These are phyloP conservation scores for Coriolopsis trogii DNA, from an alignment of 1,284 basidiomycete species.

Conservation along the genomic window DNA sequence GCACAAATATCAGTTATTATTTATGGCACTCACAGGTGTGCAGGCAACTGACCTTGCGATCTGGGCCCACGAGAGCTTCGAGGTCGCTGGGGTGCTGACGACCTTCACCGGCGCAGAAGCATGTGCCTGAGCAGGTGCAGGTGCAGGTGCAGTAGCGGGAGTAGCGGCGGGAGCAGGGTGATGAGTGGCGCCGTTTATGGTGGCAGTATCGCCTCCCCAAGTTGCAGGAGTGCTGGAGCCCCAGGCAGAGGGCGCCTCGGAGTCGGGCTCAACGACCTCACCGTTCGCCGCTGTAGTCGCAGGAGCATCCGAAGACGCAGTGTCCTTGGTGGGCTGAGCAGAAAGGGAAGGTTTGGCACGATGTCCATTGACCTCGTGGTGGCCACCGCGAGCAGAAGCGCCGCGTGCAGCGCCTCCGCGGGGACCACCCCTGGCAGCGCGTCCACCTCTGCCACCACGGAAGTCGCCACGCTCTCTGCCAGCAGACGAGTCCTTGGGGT, in stretches of 20 bases:
- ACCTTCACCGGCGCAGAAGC: slow-evolving; percentile 26
- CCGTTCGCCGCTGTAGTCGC: slow-evolving; percentile 21
- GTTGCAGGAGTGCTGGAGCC: slow-evolving; percentile 38
- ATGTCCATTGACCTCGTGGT: slow-evolving; percentile 57
- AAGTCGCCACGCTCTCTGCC: slow-evolving; percentile 55
- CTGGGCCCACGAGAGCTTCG: slow-evolving; percentile 81
- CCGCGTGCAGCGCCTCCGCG: slow-evolving; percentile 58
- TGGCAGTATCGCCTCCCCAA: slow-evolving; percentile 43
- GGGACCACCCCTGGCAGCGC: slow-evolving; percentile 63
- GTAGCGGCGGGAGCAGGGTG: slow-evolving; percentile 23
- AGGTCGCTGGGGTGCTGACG: slow-evolving; percentile 64
- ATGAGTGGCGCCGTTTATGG: slow-evolving; percentile 36
- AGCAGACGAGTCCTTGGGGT: slow-evolving; percentile 50
- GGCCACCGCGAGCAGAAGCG: slow-evolving; percentile 56
- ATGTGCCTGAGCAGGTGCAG: slow-evolving; percentile 17
- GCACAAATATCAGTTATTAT: too few species aligned
- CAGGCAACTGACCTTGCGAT: too few species aligned
- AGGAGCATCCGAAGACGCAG: slow-evolving; percentile 21
- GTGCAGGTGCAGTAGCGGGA: slow-evolving; percentile 21
- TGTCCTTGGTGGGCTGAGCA: slow-evolving; percentile 25
- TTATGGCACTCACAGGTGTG: too few species aligned
- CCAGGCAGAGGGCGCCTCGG: slow-evolving; percentile 28
- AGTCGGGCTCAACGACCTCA: slow-evolving; percentile 13
- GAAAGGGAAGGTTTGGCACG: slow-evolving; percentile 31
- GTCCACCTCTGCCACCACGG: slow-evolving; percentile 66